These are phyloP conservation scores for Colletotrichum sp. DNA, from an alignment of 2,329 filamentous ascomycete genomes.

Conservation along the genomic window DNA sequence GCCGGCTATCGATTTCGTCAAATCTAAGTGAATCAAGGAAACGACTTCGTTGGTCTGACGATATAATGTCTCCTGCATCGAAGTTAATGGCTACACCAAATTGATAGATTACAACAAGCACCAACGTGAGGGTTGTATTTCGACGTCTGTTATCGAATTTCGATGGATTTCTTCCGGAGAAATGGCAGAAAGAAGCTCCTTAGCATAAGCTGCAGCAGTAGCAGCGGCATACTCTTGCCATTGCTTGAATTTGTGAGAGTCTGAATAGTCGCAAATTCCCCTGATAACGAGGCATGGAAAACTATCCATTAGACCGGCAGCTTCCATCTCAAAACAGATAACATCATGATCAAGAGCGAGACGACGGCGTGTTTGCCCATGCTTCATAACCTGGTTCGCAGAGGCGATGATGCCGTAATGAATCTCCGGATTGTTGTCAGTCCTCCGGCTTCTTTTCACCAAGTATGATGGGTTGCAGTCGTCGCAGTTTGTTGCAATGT, in stretches of 20 bases:
- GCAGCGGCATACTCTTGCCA: slow-evolving; percentile 40
- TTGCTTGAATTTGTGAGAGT: slow-evolving; percentile 39
- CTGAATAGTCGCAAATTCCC: slow-evolving; percentile 42
- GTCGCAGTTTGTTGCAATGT: not conserved
- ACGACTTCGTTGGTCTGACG: not conserved
- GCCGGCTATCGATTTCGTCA: slow-evolving; percentile 40
- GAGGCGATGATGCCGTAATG: slow-evolving; percentile 23
- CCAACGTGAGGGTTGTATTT: too few relatives aligned
- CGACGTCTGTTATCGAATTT: too few relatives aligned
- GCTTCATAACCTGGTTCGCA: slow-evolving; percentile 24
- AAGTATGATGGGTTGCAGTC: not conserved
- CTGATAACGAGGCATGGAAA: slow-evolving; percentile 38
- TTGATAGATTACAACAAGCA: too few relatives aligned
- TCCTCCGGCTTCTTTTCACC: not conserved
- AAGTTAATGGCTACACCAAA: too few relatives aligned
- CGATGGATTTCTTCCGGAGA: not conserved
- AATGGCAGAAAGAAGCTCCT: not conserved
- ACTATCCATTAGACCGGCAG: slow-evolving; percentile 26
- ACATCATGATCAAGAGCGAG: not conserved
- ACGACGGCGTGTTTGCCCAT: not conserved
- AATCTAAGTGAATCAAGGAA: slow-evolving; percentile 38
- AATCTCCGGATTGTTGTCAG: not conserved
- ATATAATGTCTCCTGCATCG: too few relatives aligned
- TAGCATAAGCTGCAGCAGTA: slow-evolving; percentile 31
- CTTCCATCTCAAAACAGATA: slow-evolving; percentile 34